Conservation (phyloP, 768 basidiomycete species). For the Kockovaella imperatae region DNA sequence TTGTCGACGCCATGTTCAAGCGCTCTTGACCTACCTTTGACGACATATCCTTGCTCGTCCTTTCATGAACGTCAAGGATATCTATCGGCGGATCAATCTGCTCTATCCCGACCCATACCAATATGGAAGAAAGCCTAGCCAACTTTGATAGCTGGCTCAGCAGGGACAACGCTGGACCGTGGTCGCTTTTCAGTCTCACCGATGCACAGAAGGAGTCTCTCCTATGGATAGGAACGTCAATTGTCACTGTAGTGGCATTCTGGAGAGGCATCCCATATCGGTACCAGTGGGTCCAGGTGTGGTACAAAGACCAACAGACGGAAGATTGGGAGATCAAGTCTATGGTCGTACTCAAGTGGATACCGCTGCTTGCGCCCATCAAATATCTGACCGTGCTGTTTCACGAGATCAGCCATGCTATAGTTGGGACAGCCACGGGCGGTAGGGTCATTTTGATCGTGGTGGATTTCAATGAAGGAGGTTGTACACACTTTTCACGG, state of each 20-base stretch:
- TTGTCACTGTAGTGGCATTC: background rate
- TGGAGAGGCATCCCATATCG: background rate
- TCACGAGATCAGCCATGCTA: constrained; percentile 33
- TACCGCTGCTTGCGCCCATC: constrained; percentile 21
- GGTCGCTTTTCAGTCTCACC: constrained; percentile 10
- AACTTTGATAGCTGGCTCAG: constrained; percentile 11
- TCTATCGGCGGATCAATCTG: too few species aligned
- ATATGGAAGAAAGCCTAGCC: too few species aligned
- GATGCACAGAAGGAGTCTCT: constrained; percentile 20
- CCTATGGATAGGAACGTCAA: constrained; percentile 4
- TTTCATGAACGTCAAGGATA: too few species aligned
- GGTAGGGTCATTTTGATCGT: constrained; percentile 23
- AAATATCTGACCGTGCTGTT: constrained; percentile 33
- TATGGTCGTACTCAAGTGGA: background rate
- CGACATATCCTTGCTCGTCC: too few species aligned
- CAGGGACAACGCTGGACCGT: background rate
- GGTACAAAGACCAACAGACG: background rate
- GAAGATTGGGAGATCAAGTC: background rate
- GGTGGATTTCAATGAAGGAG: constrained; percentile 32
- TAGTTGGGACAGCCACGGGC: constrained; percentile 21
- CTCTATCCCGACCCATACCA: constrained; percentile 7
- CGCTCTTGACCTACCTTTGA: too few species aligned
- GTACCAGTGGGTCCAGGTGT: background rate
- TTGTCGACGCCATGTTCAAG: too few species aligned
- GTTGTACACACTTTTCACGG: constrained; percentile 19